These are phyloP conservation scores for Sarocladium oryzae DNA, from an alignment of 2,329 filamentous ascomycete species.

Conservation along the genomic window DNA sequence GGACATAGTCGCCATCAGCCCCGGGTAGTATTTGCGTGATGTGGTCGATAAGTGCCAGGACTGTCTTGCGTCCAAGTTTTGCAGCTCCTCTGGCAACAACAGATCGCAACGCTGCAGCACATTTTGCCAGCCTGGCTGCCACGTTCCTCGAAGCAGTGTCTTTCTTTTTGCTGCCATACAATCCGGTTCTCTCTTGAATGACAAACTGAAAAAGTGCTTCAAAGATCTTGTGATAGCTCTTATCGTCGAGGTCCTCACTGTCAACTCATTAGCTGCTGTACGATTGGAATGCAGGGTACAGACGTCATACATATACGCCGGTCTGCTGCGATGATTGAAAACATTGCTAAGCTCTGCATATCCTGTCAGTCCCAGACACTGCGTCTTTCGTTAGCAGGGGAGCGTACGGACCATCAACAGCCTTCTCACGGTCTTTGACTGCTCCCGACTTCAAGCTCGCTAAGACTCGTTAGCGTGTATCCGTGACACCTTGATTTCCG, in stretches of 20 bases:
- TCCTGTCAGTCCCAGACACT: not conserved
- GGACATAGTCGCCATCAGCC: slow-evolving; percentile 54
- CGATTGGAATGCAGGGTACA: not conserved
- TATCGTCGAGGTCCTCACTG: slow-evolving; percentile 55
- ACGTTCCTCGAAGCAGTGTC: slow-evolving; percentile 38
- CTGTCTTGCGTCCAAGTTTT: slow-evolving; percentile 67
- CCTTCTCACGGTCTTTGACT: slow-evolving; percentile 32
- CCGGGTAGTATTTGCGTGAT: slow-evolving; percentile 67
- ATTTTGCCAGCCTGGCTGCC: slow-evolving; percentile 56
- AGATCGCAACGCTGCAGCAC: slow-evolving; percentile 64
- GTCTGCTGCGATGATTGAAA: slow-evolving; percentile 25
- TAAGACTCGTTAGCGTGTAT: slow-evolving; percentile 17
- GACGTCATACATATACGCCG: slow-evolving; percentile 28
- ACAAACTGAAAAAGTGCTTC: slow-evolving; percentile 71
- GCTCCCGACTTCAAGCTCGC: slow-evolving; percentile 27
- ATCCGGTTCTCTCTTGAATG: slow-evolving; percentile 59
- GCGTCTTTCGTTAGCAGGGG: not conserved
- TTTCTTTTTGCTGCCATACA: slow-evolving; percentile 48
- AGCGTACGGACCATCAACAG: slow-evolving; percentile 31
- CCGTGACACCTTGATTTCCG: not conserved
- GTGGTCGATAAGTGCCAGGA: slow-evolving; percentile 74
- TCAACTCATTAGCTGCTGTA: slow-evolving; percentile 12
- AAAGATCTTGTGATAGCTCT: slow-evolving; percentile 73
- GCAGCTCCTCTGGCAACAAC: slow-evolving; percentile 63
- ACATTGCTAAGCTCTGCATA: not conserved